Conservation (phyloP, 2,329 filamentous ascomycete species). For the Sporothrix globosa region DNA sequence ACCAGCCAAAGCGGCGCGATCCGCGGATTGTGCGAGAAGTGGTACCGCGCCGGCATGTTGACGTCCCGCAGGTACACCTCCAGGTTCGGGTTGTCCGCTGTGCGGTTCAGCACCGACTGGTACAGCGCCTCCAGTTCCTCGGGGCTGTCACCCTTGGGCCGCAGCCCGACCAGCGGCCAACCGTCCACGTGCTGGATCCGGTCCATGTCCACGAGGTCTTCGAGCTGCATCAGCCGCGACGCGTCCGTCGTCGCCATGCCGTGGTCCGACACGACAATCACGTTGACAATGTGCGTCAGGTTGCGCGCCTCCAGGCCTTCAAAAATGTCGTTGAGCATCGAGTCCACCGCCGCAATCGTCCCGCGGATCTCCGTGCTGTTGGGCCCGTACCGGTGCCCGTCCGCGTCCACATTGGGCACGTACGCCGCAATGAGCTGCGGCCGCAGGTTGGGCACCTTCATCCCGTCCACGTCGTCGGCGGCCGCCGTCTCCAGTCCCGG, state of each 20-base stretch:
- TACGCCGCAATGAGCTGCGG: conserved; percentile 94
- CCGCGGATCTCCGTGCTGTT: conserved; percentile 88
- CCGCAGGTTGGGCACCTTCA: conserved; percentile 55
- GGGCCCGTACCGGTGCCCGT: conserved; percentile 86
- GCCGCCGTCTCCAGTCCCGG: conserved; percentile 68
- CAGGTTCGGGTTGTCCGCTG: conserved; percentile 67
- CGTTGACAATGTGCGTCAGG: conserved; percentile 84
- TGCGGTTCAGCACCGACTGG: conserved; percentile 59
- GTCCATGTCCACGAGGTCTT: conserved; percentile 78
- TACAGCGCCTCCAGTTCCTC: conserved; percentile 70
- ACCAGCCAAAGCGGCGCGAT: conserved; percentile 96
- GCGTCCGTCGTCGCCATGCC: conserved; percentile 95
- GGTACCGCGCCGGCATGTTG: conserved; percentile 90
- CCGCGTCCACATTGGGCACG: conserved; percentile 85
- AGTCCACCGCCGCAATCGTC: conserved; percentile 79
- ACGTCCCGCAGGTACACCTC: conserved; percentile 85
- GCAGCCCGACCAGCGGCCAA: conserved; percentile 89
- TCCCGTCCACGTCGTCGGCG: conserved; percentile 46
- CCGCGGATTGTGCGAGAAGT: conserved; percentile 83
- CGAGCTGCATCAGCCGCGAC: conserved; percentile 80
- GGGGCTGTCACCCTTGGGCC: conserved; percentile 66
- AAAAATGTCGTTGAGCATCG: conserved; percentile 78
- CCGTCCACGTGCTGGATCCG: conserved; percentile 86
- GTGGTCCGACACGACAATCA: conserved; percentile 96
- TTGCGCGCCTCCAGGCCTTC: conserved; percentile 77